A percentile compares a stretch with the other conserved stretches of the same genome.
phyloP scores from a whole-genome alignment of 2,329 filamentous ascomycete species.

The Botrytis cinerea region DNA sequence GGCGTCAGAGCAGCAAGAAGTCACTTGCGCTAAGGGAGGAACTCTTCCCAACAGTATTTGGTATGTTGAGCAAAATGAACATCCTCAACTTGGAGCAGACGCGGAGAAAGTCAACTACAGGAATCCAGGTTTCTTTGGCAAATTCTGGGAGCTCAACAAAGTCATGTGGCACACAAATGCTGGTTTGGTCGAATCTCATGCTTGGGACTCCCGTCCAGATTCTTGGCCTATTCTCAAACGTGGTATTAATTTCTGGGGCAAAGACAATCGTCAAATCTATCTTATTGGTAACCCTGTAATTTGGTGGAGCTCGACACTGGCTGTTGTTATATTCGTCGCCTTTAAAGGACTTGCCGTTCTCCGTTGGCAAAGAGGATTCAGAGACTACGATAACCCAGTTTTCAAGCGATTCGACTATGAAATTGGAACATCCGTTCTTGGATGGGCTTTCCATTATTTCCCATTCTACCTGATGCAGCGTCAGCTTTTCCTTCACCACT shows the following conservation, averaged over 20 bases:
- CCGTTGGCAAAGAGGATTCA: conserved; percentile 90
- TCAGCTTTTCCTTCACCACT: conserved; percentile 97
- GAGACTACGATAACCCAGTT: conserved; percentile 76
- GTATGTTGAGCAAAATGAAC: conserved; percentile 91
- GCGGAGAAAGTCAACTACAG: conserved; percentile 96
- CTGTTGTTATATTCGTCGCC: conserved; percentile 72
- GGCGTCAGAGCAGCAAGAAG: conserved; percentile 97
- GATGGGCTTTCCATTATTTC: conserved; percentile 98
- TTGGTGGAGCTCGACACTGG: conserved; percentile 86
- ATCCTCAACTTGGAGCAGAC: conserved; percentile 71
- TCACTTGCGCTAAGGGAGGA: conserved; percentile 91
- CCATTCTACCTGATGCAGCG: conserved; percentile 98
- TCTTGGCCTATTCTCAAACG: conserved; percentile 91
- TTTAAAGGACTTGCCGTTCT: conserved; percentile 89
- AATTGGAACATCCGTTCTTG: conserved; percentile 83
- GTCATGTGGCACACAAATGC: conserved; percentile 99
- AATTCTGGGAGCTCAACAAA: conserved; percentile 95
- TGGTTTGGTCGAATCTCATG: conserved; percentile 91
- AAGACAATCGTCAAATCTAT: conserved; percentile 91
- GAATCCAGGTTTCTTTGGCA: conserved; percentile 92
- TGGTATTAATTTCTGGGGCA: conserved; percentile 99
- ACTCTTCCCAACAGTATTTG: conserved; percentile 95
- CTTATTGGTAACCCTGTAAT: conserved; percentile 92
- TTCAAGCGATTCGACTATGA: conserved; percentile 99
- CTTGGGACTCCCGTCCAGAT: conserved; percentile 93